Conservation (phyloP, 495 filamentous ascomycete species). For the Friedmanniomyces simplex region DNA sequence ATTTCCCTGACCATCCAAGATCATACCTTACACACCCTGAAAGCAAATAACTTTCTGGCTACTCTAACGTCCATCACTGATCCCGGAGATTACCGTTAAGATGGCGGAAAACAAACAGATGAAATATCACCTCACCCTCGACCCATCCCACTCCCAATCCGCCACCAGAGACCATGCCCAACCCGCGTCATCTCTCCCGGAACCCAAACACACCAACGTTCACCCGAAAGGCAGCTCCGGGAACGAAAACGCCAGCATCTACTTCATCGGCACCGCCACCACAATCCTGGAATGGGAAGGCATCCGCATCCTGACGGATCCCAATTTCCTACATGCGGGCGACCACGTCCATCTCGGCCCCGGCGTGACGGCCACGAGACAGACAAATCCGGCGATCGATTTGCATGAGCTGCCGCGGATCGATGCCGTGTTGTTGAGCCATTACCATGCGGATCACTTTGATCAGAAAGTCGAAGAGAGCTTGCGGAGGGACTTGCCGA, state of each 20-base stretch:
- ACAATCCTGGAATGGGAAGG: constrained; percentile 55
- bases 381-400: constrained; percentile 51
- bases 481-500: constrained; percentile 48
- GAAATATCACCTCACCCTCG: constrained; percentile 9
- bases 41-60: neutral
- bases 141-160: constrained; percentile 1
- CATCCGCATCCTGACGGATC: constrained; percentile 56
- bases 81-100: neutral
- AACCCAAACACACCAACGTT: constrained; percentile 34
- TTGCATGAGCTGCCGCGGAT: constrained; percentile 50
- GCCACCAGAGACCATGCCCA: constrained; percentile 1
- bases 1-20: too few relatives aligned
- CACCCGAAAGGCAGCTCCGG: constrained; percentile 32
- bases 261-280: constrained; percentile 59
- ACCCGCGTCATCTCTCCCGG: constrained; percentile 24
- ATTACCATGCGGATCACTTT: constrained; percentile 54
- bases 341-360: constrained; percentile 60
- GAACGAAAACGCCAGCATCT: constrained; percentile 38
- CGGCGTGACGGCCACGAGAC: constrained; percentile 39
- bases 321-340: constrained; percentile 61
- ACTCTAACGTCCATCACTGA: neutral
- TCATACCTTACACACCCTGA: too few relatives aligned
- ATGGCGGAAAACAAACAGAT: neutral
- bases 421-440: constrained; percentile 51
- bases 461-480: constrained; percentile 50